Percentiles rank a stretch among this genome's conserved stretches.
Evolutionary conservation across 306 rosid species (phyloP).

Genomic region (Canavalia gladiata): DNA sequence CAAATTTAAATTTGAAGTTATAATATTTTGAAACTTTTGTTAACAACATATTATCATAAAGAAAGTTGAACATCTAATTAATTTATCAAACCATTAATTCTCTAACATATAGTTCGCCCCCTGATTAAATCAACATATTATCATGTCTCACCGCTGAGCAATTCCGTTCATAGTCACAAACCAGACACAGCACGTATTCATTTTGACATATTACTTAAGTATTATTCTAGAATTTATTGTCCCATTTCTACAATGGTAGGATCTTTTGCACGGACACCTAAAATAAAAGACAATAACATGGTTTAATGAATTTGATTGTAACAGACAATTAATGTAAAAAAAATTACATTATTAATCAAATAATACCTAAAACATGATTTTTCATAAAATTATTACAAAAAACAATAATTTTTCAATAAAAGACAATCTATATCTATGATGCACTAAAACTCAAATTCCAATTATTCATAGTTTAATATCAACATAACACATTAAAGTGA

Average conservation of each 20-base stretch:
- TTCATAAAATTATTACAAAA: too few species aligned
- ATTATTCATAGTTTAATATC: neutral
- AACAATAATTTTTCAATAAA: too few species aligned
- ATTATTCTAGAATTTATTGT: neutral
- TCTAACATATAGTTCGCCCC: neutral
- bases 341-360: too few species aligned
- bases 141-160: neutral
- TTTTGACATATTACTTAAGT: neutral
- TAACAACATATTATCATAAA: neutral
- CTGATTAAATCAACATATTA: neutral
- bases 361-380: too few species aligned
- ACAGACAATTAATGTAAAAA: too few species aligned
- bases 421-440: too few species aligned
- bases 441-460: too few species aligned
- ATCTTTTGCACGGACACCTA: too few species aligned
- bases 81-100: neutral
- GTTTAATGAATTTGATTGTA: too few species aligned
- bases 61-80: neutral
- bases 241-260: neutral
- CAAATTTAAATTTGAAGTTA: neutral
- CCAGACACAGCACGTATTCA: neutral
- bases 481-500: neutral
- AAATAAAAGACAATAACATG: too few species aligned
- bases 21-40: neutral
- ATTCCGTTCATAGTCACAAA: neutral